Percentiles rank a stretch among this genome's conserved stretches.
Evolutionary conservation across 345 rosid species (phyloP).

Genomic region (Eucalyptus coolabah): DNA sequence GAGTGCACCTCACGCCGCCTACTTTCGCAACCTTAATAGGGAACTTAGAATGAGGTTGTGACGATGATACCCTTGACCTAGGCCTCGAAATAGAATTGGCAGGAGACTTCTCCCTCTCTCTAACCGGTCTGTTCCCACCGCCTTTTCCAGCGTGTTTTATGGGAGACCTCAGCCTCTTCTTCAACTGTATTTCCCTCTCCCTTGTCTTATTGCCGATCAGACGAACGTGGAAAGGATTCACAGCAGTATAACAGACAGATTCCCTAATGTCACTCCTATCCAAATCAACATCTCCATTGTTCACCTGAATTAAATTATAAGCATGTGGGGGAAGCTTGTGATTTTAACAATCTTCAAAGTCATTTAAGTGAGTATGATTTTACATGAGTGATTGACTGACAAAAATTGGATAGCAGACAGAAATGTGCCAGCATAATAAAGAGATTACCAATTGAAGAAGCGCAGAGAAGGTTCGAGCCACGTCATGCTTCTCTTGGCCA

Average conservation of each 20-base stretch:
- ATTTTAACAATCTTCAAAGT: not conserved
- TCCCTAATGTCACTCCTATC: conserved; percentile 28
- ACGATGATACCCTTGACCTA: conserved; percentile 7
- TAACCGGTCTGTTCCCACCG: not conserved
- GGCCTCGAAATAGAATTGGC: conserved; percentile 1
- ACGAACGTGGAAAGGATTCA: conserved; percentile 57
- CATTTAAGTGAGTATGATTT: not conserved
- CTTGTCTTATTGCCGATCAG: conserved; percentile 25
- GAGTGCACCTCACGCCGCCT: conserved; percentile 39
- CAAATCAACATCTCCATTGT: conserved; percentile 74
- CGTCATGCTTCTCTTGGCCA: conserved; percentile 77
- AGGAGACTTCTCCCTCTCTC: not conserved
- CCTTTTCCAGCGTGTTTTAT: conserved; percentile 4
- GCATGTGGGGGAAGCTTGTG: not conserved
- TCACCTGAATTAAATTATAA: conserved; percentile 37
- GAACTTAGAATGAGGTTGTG: conserved; percentile 18
- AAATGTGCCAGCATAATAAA: not conserved
- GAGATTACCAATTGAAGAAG: conserved; percentile 87
- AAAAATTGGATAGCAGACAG: not conserved
- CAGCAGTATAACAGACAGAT: conserved; percentile 57
- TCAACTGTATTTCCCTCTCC: conserved; percentile 6
- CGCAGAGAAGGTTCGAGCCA: conserved; percentile 89
- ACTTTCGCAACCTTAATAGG: conserved; percentile 30
- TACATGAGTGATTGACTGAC: not conserved
- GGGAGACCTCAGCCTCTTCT: conserved; percentile 60